Evolutionary conservation across 2,329 filamentous ascomycete genomes (phyloP), one percentile per base, ranked within the genome.

Genomic region (Aotearoamyces nothofagi): DNA sequence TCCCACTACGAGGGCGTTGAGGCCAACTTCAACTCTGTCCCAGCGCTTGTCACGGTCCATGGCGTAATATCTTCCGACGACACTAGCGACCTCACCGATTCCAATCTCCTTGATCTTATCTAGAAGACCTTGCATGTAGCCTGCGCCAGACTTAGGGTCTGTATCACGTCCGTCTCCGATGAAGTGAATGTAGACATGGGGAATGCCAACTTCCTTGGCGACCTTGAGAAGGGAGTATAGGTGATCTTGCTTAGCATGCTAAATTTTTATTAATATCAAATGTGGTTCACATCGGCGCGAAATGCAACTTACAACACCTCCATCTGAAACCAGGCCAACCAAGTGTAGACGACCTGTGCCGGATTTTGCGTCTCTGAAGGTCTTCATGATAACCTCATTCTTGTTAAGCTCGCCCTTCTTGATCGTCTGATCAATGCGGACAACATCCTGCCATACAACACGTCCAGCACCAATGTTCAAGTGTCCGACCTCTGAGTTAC

Each of bases 41-140:
- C 90, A 98, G 54, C 90, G 75, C 82, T 96, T 96, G 57, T 98
- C 90, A 44, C 90, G 86, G 64, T 98, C 90, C 90, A 98, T 98
- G 57, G 84, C 83, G 56, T 81, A 98, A 74, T 96, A 98, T 44
- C 87, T 76, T 35, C 90, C 90, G 35, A 96, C 87, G 26, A 96
- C 70, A 20, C 90, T 94, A 17, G 82, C 87, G 40, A 98, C 70
- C 57, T 94, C 69, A 41, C 87, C 90, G 39, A 78, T 58, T 24
- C 83, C 86, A 41, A 92, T 69, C 55, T 96, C 82, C 58, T 90
- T 74, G 40, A 70, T 71, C 44, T 75, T 79, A 33, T 79, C 72
- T 35, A 94, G 57, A 19, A 98, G 67, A 52, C 86, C 71, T 57
- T 93, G 64, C 72, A 98, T 75, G 58, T 93, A 93, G 27, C 67